Evolutionary conservation across 768 basidiomycete species (phyloP), one percentile per base, ranked within the genome.

Genomic region (Aureoboletus auriporus): DNA sequence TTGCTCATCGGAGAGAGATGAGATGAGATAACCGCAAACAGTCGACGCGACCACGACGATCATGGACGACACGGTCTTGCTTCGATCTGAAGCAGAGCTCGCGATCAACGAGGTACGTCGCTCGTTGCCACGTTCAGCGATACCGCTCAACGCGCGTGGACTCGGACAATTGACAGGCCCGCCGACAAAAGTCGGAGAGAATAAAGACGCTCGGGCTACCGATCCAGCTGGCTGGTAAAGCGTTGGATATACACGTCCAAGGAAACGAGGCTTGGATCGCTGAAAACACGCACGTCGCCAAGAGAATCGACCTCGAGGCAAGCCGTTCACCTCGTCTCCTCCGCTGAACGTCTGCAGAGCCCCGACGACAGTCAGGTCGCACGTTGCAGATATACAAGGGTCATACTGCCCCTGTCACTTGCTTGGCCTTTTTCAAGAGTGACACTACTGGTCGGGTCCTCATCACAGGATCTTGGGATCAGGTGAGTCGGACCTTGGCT

Each of bases 391-490:
- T 87, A 14, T 93, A 80, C 69, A 82, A 75, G 58, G 93, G 92
- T 0, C 95, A 99, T 63, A 79, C 77, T 2, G 95, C 88, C 6
- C 95, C 95, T 30, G 90, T 94, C 41, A 94, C 94, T 4, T 82
- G 77, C 30, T 70, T 99, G 29, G 82, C 83, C 6, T 86, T 97
- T 58, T 78, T 70, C 54, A 72, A 80, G 53, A 71, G 66, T 47
- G 55, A 46, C 10, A 69, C 72, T 33, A 70, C 65, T 12, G 69
- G 75, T 48, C 68, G 63, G 52, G 64, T 87, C 8, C 69, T 99
- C 33, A 77, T 98, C 53, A 92, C 89, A 38, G 93, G 89, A 17
- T 93, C 93, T 39, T 99, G 96, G 96, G 96, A 99, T 65, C 84
- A 81, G 69, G 89, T 81, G 53, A 53, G 65, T 48, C 16, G 27